These are phyloP conservation scores for Aristolochia fimbriata DNA, from an alignment of 164 flowering plant species.

Conservation along the genomic window DNA sequence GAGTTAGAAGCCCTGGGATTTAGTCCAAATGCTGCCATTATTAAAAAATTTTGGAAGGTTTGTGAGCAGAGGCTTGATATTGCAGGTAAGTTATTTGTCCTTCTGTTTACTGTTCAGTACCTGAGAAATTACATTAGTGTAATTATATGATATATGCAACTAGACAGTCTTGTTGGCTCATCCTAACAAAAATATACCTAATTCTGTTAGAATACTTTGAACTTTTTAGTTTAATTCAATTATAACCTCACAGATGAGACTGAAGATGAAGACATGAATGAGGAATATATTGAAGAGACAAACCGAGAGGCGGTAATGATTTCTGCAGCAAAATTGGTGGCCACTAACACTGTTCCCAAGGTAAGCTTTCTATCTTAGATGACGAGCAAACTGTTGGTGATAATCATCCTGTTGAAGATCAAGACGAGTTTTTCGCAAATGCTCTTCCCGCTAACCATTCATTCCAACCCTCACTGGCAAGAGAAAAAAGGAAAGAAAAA, in stretches of 20 bases:
- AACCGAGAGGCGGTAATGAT: constrained; percentile 76
- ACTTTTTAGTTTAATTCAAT: neutral
- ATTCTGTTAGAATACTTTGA: neutral
- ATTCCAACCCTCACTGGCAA: no score
- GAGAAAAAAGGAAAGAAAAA: no score
- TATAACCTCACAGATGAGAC: constrained; percentile 49
- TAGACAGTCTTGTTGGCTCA: no score
- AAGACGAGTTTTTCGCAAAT: no score
- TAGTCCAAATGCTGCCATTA: constrained; percentile 40
- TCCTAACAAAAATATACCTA: neutral
- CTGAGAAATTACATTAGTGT: no score
- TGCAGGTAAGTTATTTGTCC: constrained; percentile 41
- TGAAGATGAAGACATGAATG: constrained; percentile 79
- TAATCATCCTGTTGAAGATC: no score
- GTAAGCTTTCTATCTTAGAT: constrained; percentile 23
- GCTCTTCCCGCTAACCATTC: no score
- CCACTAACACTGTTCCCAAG: constrained; percentile 62
- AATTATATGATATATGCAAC: no score
- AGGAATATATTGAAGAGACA: constrained; percentile 87
- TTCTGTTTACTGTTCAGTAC: no score
- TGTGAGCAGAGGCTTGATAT: constrained; percentile 62
- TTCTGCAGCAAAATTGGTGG: constrained; percentile 83
- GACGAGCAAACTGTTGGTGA: no score
- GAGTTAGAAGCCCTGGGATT: constrained; percentile 63
- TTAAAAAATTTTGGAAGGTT: constrained; percentile 74